Evolutionary conservation across 345 rosid genomes (phyloP), one percentile per base, ranked within the genome.

Genomic region (Eucalyptus coolabah): DNA sequence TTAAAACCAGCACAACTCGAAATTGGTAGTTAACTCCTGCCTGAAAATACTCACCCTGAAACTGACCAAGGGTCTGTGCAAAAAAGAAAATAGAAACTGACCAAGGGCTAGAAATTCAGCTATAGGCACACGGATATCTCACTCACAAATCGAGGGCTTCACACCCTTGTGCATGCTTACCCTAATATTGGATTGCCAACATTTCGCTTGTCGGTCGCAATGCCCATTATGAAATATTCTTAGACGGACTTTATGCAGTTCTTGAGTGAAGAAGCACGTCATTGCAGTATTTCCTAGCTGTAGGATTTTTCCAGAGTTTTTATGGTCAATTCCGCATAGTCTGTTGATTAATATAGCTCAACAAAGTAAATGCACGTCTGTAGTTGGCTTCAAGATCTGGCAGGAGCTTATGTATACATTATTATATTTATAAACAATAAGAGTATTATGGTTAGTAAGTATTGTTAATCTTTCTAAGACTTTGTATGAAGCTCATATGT

Each of bases 391-490:
- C 34, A 12, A 63, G 17, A 63, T 63, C 69, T 63, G 9, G 9
- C 34, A 6, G 1, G 69, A 26, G 65, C 65, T 26, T 59, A 26
- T 59, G 28, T 5, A 26, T 26, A 59, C 65, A 5, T 59, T 24
- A 59, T 23, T 59, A 59, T 50, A 50, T 50, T 23, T 56, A 59
- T 59, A 23, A 59, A 59, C 65, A 23, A 54, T 9, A 54, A 56
- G 30, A 9, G 53, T 50, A 3, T 16, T 50, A 50, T 50, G 19
- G 7, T 50, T 50, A 50, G 19, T 56, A 10, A 56, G 28, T 23
- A 30, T n/a, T 30, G 5, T 63, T 97, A 96, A 80, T 94, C 97
- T 12, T 93, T 94, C 86, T 89, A 95, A 85, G 98, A 96, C 90
- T 44, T 44, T 59, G 30, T 26, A 59, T 11, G 65, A 59, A 59